phyloP scores from a whole-genome alignment of 2,329 filamentous ascomycete genomes.

The Alternaria ventricosa region DNA sequence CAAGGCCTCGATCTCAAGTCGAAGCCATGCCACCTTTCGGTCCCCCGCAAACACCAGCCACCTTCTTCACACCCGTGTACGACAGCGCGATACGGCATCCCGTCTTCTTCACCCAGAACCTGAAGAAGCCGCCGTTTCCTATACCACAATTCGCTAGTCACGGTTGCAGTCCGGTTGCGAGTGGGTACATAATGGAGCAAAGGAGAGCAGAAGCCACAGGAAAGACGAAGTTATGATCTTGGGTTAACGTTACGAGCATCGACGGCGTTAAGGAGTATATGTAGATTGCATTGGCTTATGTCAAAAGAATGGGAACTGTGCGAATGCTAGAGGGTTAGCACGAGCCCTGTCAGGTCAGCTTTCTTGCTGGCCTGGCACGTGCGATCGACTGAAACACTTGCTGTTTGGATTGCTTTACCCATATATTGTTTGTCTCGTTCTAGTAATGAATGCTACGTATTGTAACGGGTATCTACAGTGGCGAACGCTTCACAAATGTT shows the following conservation, averaged over 20 bases:
- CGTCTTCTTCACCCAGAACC: constrained; percentile 74
- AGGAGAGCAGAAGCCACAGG: constrained; percentile 18
- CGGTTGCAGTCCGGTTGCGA: constrained; percentile 53
- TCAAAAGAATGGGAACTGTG: not conserved
- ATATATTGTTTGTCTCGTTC: not conserved
- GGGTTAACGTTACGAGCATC: not conserved
- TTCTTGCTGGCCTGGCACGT: not conserved
- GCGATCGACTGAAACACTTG: not conserved
- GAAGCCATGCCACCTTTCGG: constrained; percentile 56
- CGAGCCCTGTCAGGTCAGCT: not conserved
- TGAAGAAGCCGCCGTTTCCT: constrained; percentile 63
- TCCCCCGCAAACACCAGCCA: constrained; percentile 21
- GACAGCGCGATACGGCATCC: constrained; percentile 71
- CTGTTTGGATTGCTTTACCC: not conserved
- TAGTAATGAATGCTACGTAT: not conserved
- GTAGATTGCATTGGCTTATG: not conserved
- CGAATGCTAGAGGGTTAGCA: not conserved
- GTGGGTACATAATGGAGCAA: constrained; percentile 50
- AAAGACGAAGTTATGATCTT: constrained; percentile 39
- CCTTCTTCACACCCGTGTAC: constrained; percentile 44
- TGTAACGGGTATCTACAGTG: constrained; percentile 3
- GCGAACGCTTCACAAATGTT: not conserved
- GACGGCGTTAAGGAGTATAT: not conserved
- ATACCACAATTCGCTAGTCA: constrained; percentile 45
- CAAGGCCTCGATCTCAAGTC: constrained; percentile 52